Percentiles rank a stretch among this genome's conserved stretches.
Conservation (phyloP, 139 green algal genomes). For the Auxenochlorella pyrenoidosa region DNA sequence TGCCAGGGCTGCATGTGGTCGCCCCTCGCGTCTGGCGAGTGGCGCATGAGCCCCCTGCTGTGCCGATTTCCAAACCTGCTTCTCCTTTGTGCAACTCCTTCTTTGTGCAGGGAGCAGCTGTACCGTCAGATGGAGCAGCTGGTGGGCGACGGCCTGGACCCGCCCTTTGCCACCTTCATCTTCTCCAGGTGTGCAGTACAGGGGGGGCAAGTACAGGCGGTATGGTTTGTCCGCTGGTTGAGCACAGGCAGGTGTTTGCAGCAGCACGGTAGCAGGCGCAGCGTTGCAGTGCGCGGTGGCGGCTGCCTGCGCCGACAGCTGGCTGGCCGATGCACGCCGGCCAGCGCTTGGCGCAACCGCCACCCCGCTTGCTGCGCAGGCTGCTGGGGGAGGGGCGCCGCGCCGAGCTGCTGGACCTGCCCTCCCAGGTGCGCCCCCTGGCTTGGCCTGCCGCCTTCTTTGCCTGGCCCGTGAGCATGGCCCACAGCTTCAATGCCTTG, state of each 20-base stretch:
- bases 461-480: no score
- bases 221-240: no score
- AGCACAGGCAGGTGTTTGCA: neutral
- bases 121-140: constrained; percentile 28
- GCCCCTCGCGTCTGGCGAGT: no score
- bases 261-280: no score
- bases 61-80: neutral
- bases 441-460: neutral
- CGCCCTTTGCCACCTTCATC: neutral
- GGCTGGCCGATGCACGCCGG: neutral
- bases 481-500: neutral
- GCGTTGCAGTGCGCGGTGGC: neutral
- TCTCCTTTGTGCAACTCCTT: neutral
- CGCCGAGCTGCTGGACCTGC: constrained; percentile 21
- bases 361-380: neutral
- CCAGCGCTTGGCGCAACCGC: neutral
- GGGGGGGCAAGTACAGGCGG: neutral
- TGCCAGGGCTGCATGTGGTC: no score
- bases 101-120: neutral
- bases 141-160: constrained; percentile 2
- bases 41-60: neutral
- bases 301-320: neutral
- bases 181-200: neutral
- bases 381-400: constrained; percentile 12
- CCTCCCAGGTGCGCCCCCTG: neutral